Conservation (phyloP, 148 eudicot genomes). For the Oxyria digyna region DNA sequence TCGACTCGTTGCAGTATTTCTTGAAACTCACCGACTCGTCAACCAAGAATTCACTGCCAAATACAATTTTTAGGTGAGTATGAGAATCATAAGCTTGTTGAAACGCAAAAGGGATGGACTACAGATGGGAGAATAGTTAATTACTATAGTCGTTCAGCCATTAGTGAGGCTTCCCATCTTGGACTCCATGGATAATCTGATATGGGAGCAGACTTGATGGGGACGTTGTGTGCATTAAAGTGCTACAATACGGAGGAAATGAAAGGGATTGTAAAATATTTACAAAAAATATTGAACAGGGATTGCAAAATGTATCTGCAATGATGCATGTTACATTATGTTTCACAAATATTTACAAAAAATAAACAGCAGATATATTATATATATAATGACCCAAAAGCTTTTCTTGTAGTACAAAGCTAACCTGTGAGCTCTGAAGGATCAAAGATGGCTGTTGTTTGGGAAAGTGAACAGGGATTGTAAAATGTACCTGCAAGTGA, state of each 20-base stretch:
- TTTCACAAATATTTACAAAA: not conserved
- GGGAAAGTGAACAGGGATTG: conserved; percentile 72
- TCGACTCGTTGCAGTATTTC: conserved; percentile 59
- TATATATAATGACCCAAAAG: not conserved
- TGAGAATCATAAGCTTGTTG: not conserved
- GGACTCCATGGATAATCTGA: conserved; percentile 92
- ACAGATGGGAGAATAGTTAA: not conserved
- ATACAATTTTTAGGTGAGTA: not conserved
- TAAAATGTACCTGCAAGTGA: conserved; percentile 55
- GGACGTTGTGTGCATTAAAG: conserved; percentile 40
- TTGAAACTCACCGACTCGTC: conserved; percentile 79
- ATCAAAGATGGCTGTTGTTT: conserved; percentile 59
- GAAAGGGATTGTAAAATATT: too few relatives aligned
- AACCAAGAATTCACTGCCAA: conserved; percentile 60
- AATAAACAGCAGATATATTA: not conserved
- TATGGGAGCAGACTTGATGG: conserved; percentile 47
- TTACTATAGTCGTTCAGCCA: conserved; percentile 87
- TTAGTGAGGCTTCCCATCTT: conserved; percentile 72
- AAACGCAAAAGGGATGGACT: not conserved
- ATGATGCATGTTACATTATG: not conserved
- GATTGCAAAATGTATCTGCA: too few relatives aligned
- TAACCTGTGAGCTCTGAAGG: conserved; percentile 88
- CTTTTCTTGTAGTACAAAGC: not conserved
- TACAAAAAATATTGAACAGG: too few relatives aligned
- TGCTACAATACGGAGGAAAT: conserved; percentile 30